Evolutionary conservation across 768 basidiomycete species (phyloP).

Genomic region (Tricholoma bakamatsutake): DNA sequence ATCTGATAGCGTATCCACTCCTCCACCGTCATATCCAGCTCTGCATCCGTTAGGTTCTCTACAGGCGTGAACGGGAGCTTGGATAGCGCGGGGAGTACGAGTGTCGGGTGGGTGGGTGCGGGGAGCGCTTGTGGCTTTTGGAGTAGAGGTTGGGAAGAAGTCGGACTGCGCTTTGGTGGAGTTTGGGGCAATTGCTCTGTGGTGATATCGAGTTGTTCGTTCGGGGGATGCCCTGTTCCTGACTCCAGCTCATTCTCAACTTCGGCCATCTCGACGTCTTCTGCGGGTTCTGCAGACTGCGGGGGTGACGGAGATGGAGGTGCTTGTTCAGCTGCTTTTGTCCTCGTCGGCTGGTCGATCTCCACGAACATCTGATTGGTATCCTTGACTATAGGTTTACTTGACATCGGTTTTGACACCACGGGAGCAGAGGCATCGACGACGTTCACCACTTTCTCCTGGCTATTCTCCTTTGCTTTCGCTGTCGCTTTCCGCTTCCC

Average conservation of each 20-base stretch:
- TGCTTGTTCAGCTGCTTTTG: not conserved
- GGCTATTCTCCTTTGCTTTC: not conserved
- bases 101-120: conserved; percentile 8
- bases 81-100: conserved; percentile 36
- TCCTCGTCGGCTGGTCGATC: not conserved
- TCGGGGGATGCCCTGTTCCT: not conserved
- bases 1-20: conserved; percentile 81
- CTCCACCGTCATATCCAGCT: conserved; percentile 76
- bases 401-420: not conserved
- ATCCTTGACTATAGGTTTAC: not conserved
- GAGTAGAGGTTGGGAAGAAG: not conserved
- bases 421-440: not conserved
- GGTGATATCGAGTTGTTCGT: conserved; percentile 10
- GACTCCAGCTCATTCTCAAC: conserved; percentile 10
- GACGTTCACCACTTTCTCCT: not conserved
- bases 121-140: conserved; percentile 1
- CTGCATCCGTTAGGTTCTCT: conserved; percentile 50
- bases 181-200: conserved; percentile 8
- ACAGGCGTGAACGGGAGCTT: conserved; percentile 40
- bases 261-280: conserved; percentile 23
- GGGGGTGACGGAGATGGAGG: conserved; percentile 3
- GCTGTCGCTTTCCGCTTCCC: not conserved
- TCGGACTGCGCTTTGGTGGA: conserved; percentile 4
- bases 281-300: not conserved
- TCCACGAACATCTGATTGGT: conserved; percentile 5